Conservation (phyloP, 371 early-diverging fungal species). For the Mortierella polycephala region DNA sequence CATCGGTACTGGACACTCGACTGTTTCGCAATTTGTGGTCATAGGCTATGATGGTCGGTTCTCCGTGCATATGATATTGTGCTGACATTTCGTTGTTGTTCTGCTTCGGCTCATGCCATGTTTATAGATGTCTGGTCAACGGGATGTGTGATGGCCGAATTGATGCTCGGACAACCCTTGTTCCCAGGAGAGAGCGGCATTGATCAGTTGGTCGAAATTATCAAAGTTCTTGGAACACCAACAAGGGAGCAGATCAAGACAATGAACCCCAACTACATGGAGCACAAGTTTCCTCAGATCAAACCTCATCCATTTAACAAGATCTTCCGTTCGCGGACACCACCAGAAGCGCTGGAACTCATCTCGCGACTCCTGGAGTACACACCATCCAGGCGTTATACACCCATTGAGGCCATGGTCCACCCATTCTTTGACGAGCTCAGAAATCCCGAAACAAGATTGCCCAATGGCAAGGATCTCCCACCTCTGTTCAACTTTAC, state of each 20-base stretch:
- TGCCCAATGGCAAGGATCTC: conserved; percentile 82
- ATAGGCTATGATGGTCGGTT: too few relatives aligned
- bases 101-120: not conserved
- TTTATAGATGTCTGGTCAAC: conserved; percentile 95
- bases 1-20: conserved; percentile 68
- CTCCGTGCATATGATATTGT: too few relatives aligned
- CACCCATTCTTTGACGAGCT: conserved; percentile 98
- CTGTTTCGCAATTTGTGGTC: not conserved
- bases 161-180: conserved; percentile 95
- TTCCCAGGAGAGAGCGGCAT: conserved; percentile 99
- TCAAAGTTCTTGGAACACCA: conserved; percentile 99
- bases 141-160: conserved; percentile 99
- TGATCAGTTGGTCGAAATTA: conserved; percentile 99
- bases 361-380: conserved; percentile 92
- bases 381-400: conserved; percentile 91
- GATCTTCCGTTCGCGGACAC: conserved; percentile 86
- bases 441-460: conserved; percentile 82
- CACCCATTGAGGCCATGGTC: conserved; percentile 94
- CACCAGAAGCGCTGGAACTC: conserved; percentile 91
- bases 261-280: conserved; percentile 97
- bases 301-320: conserved; percentile 92
- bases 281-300: conserved; percentile 98
- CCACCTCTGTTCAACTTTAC: conserved; percentile 95
- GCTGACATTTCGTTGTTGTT: too few relatives aligned
- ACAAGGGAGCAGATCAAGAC: conserved; percentile 93